Percentiles rank a stretch among this genome's conserved stretches.
phyloP scores from a whole-genome alignment of 148 eudicot species.

The Heliamphora exappendiculata region DNA sequence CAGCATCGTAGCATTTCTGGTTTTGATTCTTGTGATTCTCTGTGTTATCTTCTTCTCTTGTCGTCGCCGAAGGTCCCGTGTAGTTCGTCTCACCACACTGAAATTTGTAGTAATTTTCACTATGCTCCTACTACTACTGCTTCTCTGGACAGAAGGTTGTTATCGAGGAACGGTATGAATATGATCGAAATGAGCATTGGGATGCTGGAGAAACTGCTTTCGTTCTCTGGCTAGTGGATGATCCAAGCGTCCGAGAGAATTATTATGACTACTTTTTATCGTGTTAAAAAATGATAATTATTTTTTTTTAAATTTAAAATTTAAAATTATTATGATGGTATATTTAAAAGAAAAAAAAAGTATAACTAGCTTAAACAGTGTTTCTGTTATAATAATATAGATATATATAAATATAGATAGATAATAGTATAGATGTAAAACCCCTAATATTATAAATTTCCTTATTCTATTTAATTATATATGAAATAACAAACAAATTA shows the following conservation, averaged over 20 bases:
- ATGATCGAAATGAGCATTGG: slow-evolving; percentile 10
- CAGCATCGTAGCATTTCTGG: neutral
- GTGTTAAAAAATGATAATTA: too few species aligned
- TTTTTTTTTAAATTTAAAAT: too few species aligned
- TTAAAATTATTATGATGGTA: too few species aligned
- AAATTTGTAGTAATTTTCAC: neutral
- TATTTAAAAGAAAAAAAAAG: too few species aligned
- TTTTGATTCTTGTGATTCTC: neutral
- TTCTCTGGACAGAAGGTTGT: slow-evolving; percentile 20
- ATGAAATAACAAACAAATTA: too few species aligned
- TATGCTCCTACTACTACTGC: neutral
- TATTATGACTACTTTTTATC: too few species aligned
- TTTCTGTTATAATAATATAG: too few species aligned
- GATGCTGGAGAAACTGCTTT: neutral
- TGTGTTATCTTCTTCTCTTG: neutral
- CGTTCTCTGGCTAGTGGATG: neutral
- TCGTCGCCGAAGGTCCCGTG: neutral
- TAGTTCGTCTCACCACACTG: neutral
- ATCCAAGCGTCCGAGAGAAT: neutral
- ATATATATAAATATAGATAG: too few species aligned
- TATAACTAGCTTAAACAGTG: too few species aligned
- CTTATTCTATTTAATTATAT: too few species aligned
- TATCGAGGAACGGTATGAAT: slow-evolving; percentile 24
- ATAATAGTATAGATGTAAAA: too few species aligned
- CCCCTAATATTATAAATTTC: too few species aligned